These are phyloP conservation scores for Abortiporus biennis DNA, from an alignment of 1,284 basidiomycete species.

Conservation along the genomic window DNA sequence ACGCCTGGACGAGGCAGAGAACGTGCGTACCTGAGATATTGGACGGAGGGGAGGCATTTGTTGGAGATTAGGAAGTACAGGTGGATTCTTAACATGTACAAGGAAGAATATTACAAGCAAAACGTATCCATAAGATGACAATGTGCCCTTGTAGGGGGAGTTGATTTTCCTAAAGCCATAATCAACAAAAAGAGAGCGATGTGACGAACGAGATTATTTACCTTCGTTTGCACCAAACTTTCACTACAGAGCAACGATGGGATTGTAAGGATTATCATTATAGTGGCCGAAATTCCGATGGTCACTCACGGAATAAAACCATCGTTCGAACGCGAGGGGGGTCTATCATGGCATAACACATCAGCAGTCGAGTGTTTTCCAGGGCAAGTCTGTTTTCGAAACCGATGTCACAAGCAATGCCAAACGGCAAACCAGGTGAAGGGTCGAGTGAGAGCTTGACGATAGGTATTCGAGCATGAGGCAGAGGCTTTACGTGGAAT, in stretches of 20 bases:
- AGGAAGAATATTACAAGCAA: slow-evolving; percentile 97
- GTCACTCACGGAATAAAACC: slow-evolving; percentile 86
- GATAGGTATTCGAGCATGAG: slow-evolving; percentile 97
- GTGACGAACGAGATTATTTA: slow-evolving; percentile 24
- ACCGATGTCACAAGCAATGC: slow-evolving; percentile 96
- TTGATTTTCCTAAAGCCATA: slow-evolving; percentile 79
- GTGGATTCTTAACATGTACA: slow-evolving; percentile 93
- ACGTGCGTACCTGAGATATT: slow-evolving; percentile 52
- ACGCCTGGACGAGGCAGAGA: slow-evolving; percentile 8
- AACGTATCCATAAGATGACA: slow-evolving; percentile 97
- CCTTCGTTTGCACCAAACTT: slow-evolving; percentile 98
- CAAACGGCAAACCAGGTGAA: slow-evolving; percentile 82
- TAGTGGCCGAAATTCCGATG: background rate
- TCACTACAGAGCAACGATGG: slow-evolving; percentile 50
- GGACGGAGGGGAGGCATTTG: slow-evolving; percentile 83
- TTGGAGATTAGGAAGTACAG: slow-evolving; percentile 88
- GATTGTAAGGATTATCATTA: slow-evolving; percentile 4
- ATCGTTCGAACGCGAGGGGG: slow-evolving; percentile 90
- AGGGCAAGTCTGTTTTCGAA: slow-evolving; percentile 96
- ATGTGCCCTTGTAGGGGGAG: slow-evolving; percentile 93
- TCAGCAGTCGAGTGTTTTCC: slow-evolving; percentile 93
- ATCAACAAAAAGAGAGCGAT: background rate
- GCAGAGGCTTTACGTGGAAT: slow-evolving; percentile 94
- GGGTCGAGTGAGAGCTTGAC: slow-evolving; percentile 94
- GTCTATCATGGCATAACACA: slow-evolving; percentile 98